Percentiles rank a stretch among this genome's conserved stretches.
Conservation (phyloP, 257 asterid species). For the Eucommia ulmoides region DNA sequence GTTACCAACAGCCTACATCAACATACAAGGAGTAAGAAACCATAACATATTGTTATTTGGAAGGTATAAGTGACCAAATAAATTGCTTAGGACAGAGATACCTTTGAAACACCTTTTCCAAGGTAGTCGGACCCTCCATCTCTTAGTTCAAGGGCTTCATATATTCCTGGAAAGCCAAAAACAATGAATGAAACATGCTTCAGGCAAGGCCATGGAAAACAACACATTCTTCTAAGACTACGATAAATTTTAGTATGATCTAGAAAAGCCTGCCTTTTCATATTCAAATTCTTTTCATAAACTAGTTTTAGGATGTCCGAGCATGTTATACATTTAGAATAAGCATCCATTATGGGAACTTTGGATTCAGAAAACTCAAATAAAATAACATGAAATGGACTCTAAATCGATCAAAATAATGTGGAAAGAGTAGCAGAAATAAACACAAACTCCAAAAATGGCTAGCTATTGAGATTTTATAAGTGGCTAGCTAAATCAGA, state of each 20-base stretch:
- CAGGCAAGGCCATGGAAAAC: no score
- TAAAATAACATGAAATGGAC: background rate
- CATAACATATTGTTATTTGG: background rate
- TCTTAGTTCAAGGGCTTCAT: constrained; percentile 93
- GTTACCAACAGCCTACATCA: constrained; percentile 63
- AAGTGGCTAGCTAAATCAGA: background rate
- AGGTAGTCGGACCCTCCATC: constrained; percentile 98
- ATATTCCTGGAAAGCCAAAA: constrained; percentile 76
- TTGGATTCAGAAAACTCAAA: background rate
- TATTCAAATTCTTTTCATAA: background rate
- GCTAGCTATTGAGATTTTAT: background rate
- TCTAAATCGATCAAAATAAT: background rate
- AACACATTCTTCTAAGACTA: no score
- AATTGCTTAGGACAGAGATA: constrained; percentile 2
- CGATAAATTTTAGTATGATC: no score
- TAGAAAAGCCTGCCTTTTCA: no score
- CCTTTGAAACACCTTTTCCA: constrained; percentile 98
- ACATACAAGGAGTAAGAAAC: background rate
- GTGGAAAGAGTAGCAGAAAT: background rate
- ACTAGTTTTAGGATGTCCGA: background rate
- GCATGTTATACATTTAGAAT: background rate
- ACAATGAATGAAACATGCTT: no score
- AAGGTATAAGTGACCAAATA: background rate
- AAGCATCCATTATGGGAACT: background rate
- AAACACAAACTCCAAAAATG: background rate